Percentiles rank a stretch among this genome's conserved stretches.
Conservation (phyloP, 176 grass and related monocot genomes). For the Eragrostis curvula region DNA sequence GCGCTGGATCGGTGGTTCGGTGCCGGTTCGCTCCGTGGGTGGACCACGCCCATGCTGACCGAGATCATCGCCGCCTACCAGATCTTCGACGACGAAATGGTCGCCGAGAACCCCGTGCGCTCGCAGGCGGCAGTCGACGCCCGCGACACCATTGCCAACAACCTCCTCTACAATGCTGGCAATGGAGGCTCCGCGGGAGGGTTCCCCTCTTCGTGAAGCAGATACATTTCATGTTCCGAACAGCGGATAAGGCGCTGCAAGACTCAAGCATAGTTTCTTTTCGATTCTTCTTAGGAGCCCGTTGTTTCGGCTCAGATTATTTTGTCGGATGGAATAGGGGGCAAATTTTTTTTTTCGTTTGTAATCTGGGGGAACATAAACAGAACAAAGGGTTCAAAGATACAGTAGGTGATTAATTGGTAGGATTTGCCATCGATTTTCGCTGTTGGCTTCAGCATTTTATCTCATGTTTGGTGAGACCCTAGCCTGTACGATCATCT, state of each 20-base stretch:
- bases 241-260: no score
- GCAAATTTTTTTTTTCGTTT: slow-evolving; percentile 28
- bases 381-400: background rate
- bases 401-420: slow-evolving; percentile 32
- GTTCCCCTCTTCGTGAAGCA: slow-evolving; percentile 34
- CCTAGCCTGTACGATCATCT: background rate
- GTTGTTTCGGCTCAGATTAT: background rate
- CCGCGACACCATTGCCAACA: slow-evolving; percentile 71
- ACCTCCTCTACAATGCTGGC: slow-evolving; percentile 60
- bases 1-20: no score
- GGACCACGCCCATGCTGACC: no score
- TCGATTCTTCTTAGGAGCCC: background rate
- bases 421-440: slow-evolving; percentile 29
- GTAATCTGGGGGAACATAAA: slow-evolving; percentile 1
- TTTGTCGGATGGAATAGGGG: slow-evolving; percentile 33
- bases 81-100: slow-evolving; percentile 67
- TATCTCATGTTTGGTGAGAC: slow-evolving; percentile 16
- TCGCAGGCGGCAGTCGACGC: slow-evolving; percentile 45
- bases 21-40: no score
- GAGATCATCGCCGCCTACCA: no score
- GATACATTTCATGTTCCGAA: no score
- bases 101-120: slow-evolving; percentile 61
- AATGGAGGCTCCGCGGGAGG: background rate
- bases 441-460: background rate
- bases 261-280: no score